Percentiles rank a stretch among this genome's conserved stretches.
These are phyloP conservation scores for Cardamine occulta DNA, from an alignment of 345 rosid species.

Conservation along the genomic window DNA sequence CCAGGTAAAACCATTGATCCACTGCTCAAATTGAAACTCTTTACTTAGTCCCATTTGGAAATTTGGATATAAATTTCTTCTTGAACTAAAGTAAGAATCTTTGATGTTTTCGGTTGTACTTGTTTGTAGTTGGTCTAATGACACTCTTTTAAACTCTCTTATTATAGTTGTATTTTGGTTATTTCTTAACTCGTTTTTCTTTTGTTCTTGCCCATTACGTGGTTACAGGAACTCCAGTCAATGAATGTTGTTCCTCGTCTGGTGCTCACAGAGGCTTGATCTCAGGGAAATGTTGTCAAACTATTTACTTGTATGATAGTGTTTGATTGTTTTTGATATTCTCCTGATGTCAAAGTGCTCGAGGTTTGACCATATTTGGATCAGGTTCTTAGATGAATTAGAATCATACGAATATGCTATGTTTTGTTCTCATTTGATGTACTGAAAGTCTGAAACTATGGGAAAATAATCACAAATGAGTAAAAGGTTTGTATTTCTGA, in stretches of 20 bases:
- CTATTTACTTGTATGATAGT: not conserved
- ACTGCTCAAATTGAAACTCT: not conserved
- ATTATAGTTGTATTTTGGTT: not conserved
- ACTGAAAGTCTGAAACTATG: not conserved
- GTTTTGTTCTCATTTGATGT: not conserved
- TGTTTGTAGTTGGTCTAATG: not conserved
- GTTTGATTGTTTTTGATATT: slow-evolving; percentile 4
- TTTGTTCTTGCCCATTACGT: not conserved
- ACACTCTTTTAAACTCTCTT: not conserved
- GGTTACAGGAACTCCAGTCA: slow-evolving; percentile 76
- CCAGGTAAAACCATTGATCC: slow-evolving; percentile 55
- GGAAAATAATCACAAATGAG: not conserved
- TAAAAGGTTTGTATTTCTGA: not conserved
- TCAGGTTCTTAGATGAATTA: not conserved
- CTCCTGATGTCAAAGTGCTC: not conserved
- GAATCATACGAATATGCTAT: not conserved
- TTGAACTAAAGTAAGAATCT: too few relatives aligned
- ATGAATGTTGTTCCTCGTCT: slow-evolving; percentile 84
- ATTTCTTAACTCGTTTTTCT: not conserved
- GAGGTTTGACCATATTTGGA: not conserved
- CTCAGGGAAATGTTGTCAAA: not conserved
- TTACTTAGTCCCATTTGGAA: not conserved
- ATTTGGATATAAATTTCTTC: too few relatives aligned
- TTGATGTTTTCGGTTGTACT: too few relatives aligned
- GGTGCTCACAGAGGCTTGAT: slow-evolving; percentile 46